A percentile compares a stretch with the other conserved stretches of the same genome.
Conservation (phyloP, 257 asterid genomes). For the Striga asiatica region DNA sequence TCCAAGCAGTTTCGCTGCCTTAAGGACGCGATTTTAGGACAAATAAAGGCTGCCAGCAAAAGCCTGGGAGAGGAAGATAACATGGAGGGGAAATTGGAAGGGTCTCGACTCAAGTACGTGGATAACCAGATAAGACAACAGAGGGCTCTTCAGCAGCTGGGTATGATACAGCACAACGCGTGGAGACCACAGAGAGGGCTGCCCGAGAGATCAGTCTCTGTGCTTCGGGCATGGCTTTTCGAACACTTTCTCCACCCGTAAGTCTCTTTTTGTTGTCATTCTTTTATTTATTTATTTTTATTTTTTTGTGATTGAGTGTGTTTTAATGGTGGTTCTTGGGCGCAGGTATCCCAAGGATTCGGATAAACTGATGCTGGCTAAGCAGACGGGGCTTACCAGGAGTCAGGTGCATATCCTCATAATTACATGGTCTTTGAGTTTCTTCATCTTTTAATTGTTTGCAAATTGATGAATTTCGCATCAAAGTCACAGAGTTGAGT, state of each 20-base stretch:
- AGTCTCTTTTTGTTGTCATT: no score
- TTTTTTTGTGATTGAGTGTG: not conserved
- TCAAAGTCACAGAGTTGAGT: no score
- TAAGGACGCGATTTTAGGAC: constrained; percentile 43
- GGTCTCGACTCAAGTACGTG: constrained; percentile 36
- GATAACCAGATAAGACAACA: constrained; percentile 48
- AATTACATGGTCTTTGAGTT: not conserved
- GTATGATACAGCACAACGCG: constrained; percentile 52
- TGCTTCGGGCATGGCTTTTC: constrained; percentile 84
- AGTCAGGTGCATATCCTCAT: constrained; percentile 45
- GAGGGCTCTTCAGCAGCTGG: constrained; percentile 43
- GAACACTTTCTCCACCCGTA: constrained; percentile 82
- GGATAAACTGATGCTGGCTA: constrained; percentile 58
- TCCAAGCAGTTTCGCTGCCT: constrained; percentile 59
- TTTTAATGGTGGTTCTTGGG: not conserved
- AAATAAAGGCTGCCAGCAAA: constrained; percentile 33
- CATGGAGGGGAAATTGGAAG: constrained; percentile 19
- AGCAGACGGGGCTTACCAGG: constrained; percentile 78
- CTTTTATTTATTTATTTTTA: not conserved
- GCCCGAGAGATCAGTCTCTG: constrained; percentile 67
- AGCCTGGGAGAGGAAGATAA: constrained; percentile 40
- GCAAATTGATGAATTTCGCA: no score
- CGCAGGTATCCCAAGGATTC: constrained; percentile 72
- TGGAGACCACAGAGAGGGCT: constrained; percentile 77
- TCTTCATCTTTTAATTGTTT: no score